Base-by-base conservation (phyloP, 768 basidiomycete genomes). In the Epithele typhae region DNA sequence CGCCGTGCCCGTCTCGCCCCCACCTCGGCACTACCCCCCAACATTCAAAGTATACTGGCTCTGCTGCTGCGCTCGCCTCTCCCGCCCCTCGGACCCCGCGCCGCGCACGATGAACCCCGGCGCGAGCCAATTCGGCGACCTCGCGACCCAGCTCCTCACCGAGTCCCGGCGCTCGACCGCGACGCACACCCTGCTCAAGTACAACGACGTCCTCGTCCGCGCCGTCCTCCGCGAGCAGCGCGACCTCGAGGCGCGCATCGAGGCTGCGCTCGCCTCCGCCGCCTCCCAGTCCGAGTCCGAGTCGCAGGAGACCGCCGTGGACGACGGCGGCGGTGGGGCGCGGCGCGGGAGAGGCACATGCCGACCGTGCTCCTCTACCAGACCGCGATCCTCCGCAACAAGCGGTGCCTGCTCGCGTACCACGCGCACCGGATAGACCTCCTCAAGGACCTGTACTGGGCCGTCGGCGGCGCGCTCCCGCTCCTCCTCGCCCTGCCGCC, bases 331-430 rank as follows among this genome's bases (percentile, higher is more conserved):
- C 52, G 27, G 51, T 60, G 22, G 58, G 60, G 49, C 66, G 64
- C 9, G 75, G 74, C 52, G 12, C 33, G 42, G 76, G 79, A 17
- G 78, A 64, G 22, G 2, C 58, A 75, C 46, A 65, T 74, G 18
- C 72, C 73, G 17, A 77, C 82, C 17, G 69, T 94, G 51, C 78
- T 91, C 57, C 79, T 97, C 59, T 83, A 88, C 62, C 91, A 95
- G 66, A 89, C 94, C 7, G 82, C 90, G 30, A 86, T 95, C 56
- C 74, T 84, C 33, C 81, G 93, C 52, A 96, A 98, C 74, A 96
- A 95, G 64, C 86, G 96, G n/a, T 92, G 91, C 63, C 75, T 98
- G 3, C 79, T 97, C 37, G 92, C 92, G 0, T 99, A 98, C 67
- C 92, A 97, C 65, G 70, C 79, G 21, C 91, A 93, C 68, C 79